Evolutionary conservation across 805 yeast genomes (phyloP).

Genomic region (Spathaspora gorwiae): DNA sequence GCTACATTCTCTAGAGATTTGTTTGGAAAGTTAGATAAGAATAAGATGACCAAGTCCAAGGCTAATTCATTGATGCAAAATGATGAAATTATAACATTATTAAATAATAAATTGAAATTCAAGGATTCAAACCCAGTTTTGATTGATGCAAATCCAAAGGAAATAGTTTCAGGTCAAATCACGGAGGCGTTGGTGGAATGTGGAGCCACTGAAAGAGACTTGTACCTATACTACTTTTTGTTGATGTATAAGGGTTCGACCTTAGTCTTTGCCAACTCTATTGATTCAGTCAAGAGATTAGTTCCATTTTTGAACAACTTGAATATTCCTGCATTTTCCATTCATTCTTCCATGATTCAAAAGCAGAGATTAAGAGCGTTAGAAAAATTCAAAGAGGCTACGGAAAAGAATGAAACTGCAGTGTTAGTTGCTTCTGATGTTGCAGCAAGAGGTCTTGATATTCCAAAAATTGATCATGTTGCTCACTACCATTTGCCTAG

Average conservation of each 20-base stretch:
- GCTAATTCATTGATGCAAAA: constrained; percentile 38
- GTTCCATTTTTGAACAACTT: constrained; percentile 71
- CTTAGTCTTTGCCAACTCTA: constrained; percentile 89
- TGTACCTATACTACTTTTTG: constrained; percentile 82
- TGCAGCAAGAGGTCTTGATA: constrained; percentile 97
- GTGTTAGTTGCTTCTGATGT: constrained; percentile 93
- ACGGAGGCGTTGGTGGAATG: constrained; percentile 90
- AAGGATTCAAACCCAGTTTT: constrained; percentile 60
- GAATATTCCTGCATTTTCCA: constrained; percentile 63
- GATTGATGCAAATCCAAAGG: constrained; percentile 84
- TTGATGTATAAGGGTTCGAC: constrained; percentile 85
- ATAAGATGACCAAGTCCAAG: constrained; percentile 17
- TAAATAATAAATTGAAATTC: constrained; percentile 69
- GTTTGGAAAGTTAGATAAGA: constrained; percentile 64
- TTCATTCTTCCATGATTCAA: constrained; percentile 93
- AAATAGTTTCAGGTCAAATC: constrained; percentile 67
- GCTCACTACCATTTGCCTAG: constrained; percentile 95
- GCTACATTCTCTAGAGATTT: constrained; percentile 88
- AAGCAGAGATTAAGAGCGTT: constrained; percentile 83
- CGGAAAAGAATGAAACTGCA: constrained; percentile 44
- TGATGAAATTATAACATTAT: constrained; percentile 60
- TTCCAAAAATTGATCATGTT: constrained; percentile 85
- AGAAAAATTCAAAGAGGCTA: constrained; percentile 68
- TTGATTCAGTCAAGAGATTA: constrained; percentile 86
- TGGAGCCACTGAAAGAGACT: constrained; percentile 83